A percentile compares a stretch with the other conserved stretches of the same genome.
Evolutionary conservation across 805 yeast genomes (phyloP).

Genomic region (Kodamaea lidongshanica): DNA sequence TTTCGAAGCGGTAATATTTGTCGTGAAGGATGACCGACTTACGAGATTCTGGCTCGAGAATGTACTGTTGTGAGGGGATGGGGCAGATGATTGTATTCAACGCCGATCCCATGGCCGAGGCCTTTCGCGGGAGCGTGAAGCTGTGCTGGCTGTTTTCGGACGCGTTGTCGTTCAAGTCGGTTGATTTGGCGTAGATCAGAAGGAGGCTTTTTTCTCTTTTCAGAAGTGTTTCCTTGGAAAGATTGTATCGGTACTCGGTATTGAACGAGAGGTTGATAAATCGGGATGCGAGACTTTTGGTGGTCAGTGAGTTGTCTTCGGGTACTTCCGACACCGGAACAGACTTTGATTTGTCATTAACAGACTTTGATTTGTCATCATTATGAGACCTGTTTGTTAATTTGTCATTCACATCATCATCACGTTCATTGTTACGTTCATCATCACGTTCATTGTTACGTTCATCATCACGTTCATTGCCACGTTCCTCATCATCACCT

Average conservation of each 20-base stretch:
- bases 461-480: too few species aligned
- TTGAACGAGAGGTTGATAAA: conserved; percentile 3
- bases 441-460: too few species aligned
- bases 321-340: too few species aligned
- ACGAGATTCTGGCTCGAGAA: conserved; percentile 30
- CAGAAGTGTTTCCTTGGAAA: conserved; percentile 6
- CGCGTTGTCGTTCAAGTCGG: conserved; percentile 1
- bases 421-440: too few species aligned
- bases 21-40: conserved; percentile 38
- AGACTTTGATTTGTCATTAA: too few species aligned
- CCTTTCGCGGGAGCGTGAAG: conserved; percentile 40
- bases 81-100: conserved; percentile 36
- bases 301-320: too few species aligned
- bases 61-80: conserved; percentile 28
- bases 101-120: conserved; percentile 39
- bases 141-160: conserved; percentile 1
- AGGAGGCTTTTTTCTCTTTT: conserved; percentile 16
- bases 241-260: conserved; percentile 2
- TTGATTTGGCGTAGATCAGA: conserved; percentile 12
- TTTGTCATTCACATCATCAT: too few species aligned
- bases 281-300: too few species aligned
- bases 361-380: too few species aligned
- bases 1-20: conserved; percentile 30
- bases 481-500: too few species aligned
- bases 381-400: too few species aligned